Conservation (phyloP, 73 alveolate genomes). For the Tetrahymena malaccensis region DNA sequence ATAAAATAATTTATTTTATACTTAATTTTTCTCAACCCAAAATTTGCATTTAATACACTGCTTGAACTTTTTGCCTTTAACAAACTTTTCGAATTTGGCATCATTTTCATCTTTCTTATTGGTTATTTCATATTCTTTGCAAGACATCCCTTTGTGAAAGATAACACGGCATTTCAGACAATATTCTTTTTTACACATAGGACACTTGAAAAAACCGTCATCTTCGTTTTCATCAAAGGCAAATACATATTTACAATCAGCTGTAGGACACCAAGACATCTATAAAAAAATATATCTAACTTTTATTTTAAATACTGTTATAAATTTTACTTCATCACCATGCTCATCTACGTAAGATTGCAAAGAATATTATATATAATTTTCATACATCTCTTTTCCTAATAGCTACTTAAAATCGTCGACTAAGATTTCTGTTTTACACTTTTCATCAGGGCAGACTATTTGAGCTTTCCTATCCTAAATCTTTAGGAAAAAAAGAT, state of each 20-base stretch:
- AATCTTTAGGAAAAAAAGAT: neutral
- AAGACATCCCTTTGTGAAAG: slow-evolving; percentile 48
- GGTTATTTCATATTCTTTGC: slow-evolving; percentile 47
- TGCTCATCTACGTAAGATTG: slow-evolving; percentile 37
- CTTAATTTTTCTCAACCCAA: slow-evolving; percentile 53
- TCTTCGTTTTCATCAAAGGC: slow-evolving; percentile 39
- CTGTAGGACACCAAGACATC: slow-evolving; percentile 75
- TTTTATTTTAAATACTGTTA: neutral
- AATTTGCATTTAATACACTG: slow-evolving; percentile 36
- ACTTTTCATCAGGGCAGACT: slow-evolving; percentile 44
- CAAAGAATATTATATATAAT: slow-evolving; percentile 20
- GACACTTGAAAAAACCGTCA: slow-evolving; percentile 35
- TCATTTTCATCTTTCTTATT: slow-evolving; percentile 34
- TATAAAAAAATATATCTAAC: neutral
- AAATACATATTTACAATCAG: slow-evolving; percentile 59
- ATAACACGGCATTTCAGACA: slow-evolving; percentile 53
- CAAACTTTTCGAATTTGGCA: slow-evolving; percentile 41
- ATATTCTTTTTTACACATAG: slow-evolving; percentile 53
- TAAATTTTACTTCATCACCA: slow-evolving; percentile 18
- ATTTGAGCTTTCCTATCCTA: slow-evolving; percentile 32
- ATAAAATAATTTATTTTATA: neutral
- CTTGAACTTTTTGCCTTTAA: slow-evolving; percentile 45
- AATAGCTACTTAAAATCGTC: slow-evolving; percentile 26
- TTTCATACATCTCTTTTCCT: slow-evolving; percentile 29
- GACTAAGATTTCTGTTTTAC: slow-evolving; percentile 35